Evolutionary conservation across 495 filamentous ascomycete genomes (phyloP).

Genomic region (Neurospora sp.): DNA sequence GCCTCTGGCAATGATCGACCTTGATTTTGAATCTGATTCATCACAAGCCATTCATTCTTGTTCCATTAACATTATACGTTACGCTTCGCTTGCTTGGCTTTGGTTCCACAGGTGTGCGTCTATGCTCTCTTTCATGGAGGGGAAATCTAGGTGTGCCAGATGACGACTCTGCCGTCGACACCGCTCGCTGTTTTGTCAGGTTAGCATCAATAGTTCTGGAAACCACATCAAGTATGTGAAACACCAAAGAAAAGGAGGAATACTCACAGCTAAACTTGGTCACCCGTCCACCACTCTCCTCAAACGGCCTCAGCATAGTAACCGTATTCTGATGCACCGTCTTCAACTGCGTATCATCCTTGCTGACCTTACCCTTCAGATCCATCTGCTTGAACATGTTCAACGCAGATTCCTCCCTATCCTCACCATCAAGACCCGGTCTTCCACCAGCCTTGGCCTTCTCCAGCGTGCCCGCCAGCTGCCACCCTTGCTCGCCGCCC

Average conservation of each 20-base stretch:
- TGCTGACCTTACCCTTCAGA: slow-evolving; percentile 70
- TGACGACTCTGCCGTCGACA: slow-evolving; percentile 88
- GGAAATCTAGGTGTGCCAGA: slow-evolving; percentile 46
- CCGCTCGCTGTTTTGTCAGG: slow-evolving; percentile 56
- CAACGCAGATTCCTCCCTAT: slow-evolving; percentile 63
- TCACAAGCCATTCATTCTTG: background rate
- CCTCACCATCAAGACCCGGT: slow-evolving; percentile 28
- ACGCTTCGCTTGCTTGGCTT: background rate
- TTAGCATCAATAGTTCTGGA: slow-evolving; percentile 27
- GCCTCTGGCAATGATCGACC: background rate
- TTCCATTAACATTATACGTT: background rate
- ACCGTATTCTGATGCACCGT: slow-evolving; percentile 98
- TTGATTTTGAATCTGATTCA: background rate
- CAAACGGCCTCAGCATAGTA: slow-evolving; percentile 66
- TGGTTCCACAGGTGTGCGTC: background rate
- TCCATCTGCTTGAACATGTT: slow-evolving; percentile 99
- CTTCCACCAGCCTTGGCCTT: slow-evolving; percentile 47
- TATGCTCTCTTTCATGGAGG: slow-evolving; percentile 3
- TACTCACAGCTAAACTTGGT: slow-evolving; percentile 82
- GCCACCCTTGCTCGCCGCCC: slow-evolving; percentile 78
- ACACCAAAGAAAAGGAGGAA: slow-evolving; percentile 1
- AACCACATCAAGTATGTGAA: background rate
- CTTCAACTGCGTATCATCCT: slow-evolving; percentile 86
- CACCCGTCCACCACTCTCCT: slow-evolving; percentile 53
- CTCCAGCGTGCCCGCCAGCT: slow-evolving; percentile 75